Conservation (phyloP, 2,329 filamentous ascomycete species). For the Colletotrichum neosansevieriae region DNA sequence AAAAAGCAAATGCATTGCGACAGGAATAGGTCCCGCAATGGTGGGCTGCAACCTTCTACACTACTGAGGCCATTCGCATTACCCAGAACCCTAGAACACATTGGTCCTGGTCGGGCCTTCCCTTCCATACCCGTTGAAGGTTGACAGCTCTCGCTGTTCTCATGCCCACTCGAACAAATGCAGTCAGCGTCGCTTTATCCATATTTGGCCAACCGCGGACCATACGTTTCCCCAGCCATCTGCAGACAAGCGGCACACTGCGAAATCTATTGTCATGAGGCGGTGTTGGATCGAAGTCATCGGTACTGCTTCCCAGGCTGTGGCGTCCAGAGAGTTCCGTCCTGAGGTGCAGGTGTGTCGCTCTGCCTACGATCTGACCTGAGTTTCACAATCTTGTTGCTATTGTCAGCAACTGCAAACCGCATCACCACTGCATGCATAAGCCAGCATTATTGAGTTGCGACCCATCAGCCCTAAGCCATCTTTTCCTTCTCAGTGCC, state of each 20-base stretch:
- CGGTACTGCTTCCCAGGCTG: background rate
- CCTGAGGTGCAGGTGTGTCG: background rate
- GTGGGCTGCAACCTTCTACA: background rate
- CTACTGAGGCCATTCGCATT: slow-evolving; percentile 26
- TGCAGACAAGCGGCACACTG: slow-evolving; percentile 28
- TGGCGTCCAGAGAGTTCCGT: too few relatives aligned
- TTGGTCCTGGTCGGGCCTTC: background rate
- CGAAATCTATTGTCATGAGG: slow-evolving; percentile 31
- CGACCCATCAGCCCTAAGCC: slow-evolving; percentile 37
- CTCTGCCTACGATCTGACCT: background rate
- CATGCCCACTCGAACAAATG: slow-evolving; percentile 13
- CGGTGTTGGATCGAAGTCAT: background rate
- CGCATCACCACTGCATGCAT: background rate
- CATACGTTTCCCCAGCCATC: slow-evolving; percentile 11
- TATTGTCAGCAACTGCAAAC: slow-evolving; percentile 7
- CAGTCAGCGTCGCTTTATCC: slow-evolving; percentile 25
- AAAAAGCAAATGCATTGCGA: slow-evolving; percentile 13
- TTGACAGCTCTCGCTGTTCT: background rate
- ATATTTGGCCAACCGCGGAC: slow-evolving; percentile 21
- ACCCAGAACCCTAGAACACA: slow-evolving; percentile 1
- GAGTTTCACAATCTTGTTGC: slow-evolving; percentile 12
- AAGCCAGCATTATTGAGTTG: slow-evolving; percentile 23
- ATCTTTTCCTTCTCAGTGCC: slow-evolving; percentile 9
- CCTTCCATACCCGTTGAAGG: background rate
- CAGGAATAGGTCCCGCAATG: slow-evolving; percentile 14